Evolutionary conservation across 2,329 filamentous ascomycete species (phyloP).

Genomic region (Botrytis hyacinthi): DNA sequence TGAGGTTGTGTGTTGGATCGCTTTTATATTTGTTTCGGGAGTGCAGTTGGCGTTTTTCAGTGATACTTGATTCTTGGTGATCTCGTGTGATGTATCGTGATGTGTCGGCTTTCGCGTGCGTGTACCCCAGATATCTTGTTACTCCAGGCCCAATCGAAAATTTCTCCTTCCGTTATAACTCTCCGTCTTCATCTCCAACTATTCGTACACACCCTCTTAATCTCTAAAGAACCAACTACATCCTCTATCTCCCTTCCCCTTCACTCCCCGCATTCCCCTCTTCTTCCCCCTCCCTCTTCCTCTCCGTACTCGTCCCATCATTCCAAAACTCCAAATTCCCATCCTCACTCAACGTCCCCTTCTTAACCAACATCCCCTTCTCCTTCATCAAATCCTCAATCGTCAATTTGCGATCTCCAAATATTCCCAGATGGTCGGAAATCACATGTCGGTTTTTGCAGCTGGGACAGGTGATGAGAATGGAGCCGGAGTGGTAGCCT

Average conservation of each 20-base stretch:
- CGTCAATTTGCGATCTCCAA: conserved; percentile 67
- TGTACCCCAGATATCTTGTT: background rate
- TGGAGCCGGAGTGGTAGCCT: conserved; percentile 87
- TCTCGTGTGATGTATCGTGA: background rate
- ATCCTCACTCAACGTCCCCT: conserved; percentile 67
- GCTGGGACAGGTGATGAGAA: conserved; percentile 81
- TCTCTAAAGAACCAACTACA: accelerated
- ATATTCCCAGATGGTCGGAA: conserved; percentile 82
- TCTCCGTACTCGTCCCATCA: conserved; percentile 46
- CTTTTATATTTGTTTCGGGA: background rate
- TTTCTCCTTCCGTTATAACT: background rate
- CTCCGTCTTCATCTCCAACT: background rate
- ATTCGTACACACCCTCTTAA: background rate
- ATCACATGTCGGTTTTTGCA: conserved; percentile 91
- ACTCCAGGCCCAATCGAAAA: background rate
- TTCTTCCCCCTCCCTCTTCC: conserved; percentile 13
- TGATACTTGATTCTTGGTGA: background rate
- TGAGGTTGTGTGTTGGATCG: background rate
- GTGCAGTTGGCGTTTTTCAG: background rate
- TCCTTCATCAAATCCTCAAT: conserved; percentile 76
- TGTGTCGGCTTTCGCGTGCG: background rate
- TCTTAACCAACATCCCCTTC: conserved; percentile 71
- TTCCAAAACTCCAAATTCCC: conserved; percentile 94
- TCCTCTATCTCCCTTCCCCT: background rate
- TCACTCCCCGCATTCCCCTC: background rate